phyloP scores from a whole-genome alignment of 192 early-diverging fungal species.

The Entophlyctis luteolus region DNA sequence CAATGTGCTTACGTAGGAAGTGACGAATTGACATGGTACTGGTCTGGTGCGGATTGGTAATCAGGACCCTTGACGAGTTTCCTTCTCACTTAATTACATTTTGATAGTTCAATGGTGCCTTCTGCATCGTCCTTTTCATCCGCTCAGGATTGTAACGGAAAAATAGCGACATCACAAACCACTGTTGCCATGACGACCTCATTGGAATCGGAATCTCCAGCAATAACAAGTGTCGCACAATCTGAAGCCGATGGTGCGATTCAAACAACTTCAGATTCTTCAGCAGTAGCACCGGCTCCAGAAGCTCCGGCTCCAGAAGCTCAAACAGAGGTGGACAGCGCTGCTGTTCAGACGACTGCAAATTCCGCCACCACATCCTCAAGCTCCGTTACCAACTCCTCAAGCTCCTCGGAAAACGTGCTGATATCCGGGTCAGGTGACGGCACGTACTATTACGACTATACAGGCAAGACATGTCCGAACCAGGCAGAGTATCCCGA shows the following conservation, averaged over 20 bases:
- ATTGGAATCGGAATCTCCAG: neutral
- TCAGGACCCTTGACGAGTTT: neutral
- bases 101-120: neutral
- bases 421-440: neutral
- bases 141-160: neutral
- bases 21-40: neutral
- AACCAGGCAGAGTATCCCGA: neutral
- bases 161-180: neutral
- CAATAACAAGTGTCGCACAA: neutral
- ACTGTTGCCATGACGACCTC: neutral
- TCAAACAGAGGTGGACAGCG: neutral
- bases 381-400: neutral
- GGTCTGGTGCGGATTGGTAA: neutral
- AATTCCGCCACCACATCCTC: neutral
- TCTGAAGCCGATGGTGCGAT: neutral
- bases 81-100: neutral
- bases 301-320: neutral
- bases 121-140: neutral
- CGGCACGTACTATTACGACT: conserved; percentile 18
- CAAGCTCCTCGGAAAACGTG: neutral
- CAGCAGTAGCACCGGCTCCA: neutral
- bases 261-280: neutral
- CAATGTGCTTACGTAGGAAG: neutral
- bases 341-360: neutral
- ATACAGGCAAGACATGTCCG: neutral